Evolutionary conservation across 768 basidiomycete species (phyloP).

Genomic region (Trametes punicea): DNA sequence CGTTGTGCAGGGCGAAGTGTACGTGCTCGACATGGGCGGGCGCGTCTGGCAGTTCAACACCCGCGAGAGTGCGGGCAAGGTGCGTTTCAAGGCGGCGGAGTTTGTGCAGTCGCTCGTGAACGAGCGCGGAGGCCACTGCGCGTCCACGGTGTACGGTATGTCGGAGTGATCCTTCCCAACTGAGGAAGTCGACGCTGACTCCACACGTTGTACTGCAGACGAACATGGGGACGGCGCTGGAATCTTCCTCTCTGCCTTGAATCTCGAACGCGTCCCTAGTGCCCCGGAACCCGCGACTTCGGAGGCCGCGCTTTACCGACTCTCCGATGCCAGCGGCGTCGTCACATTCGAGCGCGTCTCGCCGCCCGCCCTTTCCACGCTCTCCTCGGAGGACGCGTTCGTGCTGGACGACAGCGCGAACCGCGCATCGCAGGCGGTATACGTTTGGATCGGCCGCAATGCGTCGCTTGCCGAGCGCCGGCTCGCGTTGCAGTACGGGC

Average conservation of each 20-base stretch:
- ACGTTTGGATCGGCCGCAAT: constrained; percentile 55
- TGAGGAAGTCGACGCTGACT: background rate
- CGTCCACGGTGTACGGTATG: constrained; percentile 50
- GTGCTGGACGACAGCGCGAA: constrained; percentile 45
- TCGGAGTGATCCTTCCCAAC: background rate
- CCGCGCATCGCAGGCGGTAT: constrained; percentile 41
- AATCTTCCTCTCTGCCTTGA: constrained; percentile 49
- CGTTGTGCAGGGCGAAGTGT: constrained; percentile 53
- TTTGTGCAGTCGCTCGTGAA: constrained; percentile 48
- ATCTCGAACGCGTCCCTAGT: constrained; percentile 27
- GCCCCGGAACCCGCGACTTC: constrained; percentile 21
- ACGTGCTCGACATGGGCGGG: constrained; percentile 55
- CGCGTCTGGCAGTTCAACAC: constrained; percentile 56
- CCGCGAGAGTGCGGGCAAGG: constrained; percentile 50
- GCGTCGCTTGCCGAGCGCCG: constrained; percentile 47
- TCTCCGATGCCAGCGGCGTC: constrained; percentile 45
- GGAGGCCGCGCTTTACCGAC: constrained; percentile 34
- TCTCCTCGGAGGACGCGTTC: constrained; percentile 50
- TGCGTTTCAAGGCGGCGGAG: constrained; percentile 59
- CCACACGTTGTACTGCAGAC: constrained; percentile 34
- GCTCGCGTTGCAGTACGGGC: constrained; percentile 54
- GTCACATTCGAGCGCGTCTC: constrained; percentile 37
- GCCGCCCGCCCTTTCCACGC: constrained; percentile 30
- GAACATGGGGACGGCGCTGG: constrained; percentile 47
- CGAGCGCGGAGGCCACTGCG: constrained; percentile 39